Evolutionary conservation across 345 rosid genomes (phyloP), one percentile per base, ranked within the genome.

Genomic region (Cardamine occulta): DNA sequence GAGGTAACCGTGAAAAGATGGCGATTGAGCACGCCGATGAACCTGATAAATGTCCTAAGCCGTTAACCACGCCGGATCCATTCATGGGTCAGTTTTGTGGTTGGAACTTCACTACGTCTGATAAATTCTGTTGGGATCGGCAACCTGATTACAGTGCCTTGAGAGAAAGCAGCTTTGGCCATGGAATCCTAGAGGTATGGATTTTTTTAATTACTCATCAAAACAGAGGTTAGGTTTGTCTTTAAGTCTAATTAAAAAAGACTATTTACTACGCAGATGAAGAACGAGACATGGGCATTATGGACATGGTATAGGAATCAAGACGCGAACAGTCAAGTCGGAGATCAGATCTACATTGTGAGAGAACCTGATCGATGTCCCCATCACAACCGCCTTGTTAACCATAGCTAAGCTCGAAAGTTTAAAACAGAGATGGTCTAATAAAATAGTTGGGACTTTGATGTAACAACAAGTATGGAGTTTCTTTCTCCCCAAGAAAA

Each of bases 291-390:
- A 6, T 87, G 89, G 85, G 97, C 97, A 21, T 60, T 91, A 53
- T 91, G 98, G 98, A 87, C 89, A 9, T 93, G 98, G 98, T 84
- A 87, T 34, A 79, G 98, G 28, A 94, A 94, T 54, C 97, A 91
- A 82, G 91, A 94, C 76, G 57, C 82, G 11, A 80, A 66, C 10
- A 70, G 74, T 51, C 29, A 70, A 23, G 78, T 85, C 2, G 98
- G 93, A n/a, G 97, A 91, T 78, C 87, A 84, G 74, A 84, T 94
- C 54, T 91, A 88, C 84, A 87, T 91, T 24, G 98, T 91, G 7
- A 80, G 97, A 81, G 86, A 91, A 78, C 96, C 97, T 47, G 85
- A 83, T 18, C 78, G 31, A 15, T 84, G 85, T 71, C 74, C 71
- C 5, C n/a, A 9, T 64, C 32, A 60, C 37, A 57, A 67, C 76